phyloP scores from a whole-genome alignment of 208 protist genomes.

The Strigomonas culicis region DNA sequence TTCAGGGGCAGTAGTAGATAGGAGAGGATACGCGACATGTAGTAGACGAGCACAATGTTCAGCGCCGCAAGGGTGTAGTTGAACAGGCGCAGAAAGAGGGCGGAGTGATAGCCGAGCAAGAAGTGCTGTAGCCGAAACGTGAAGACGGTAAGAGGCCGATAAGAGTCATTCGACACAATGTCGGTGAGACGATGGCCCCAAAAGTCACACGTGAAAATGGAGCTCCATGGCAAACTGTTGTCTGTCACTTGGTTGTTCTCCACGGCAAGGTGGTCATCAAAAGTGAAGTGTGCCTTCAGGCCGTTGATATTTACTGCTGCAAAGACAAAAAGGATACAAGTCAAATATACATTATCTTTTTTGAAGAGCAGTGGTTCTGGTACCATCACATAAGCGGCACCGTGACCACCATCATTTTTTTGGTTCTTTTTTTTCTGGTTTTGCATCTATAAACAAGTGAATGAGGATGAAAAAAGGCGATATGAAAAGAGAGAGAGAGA shows the following conservation, averaged over 20 bases:
- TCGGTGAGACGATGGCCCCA: conserved; percentile 46
- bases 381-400: background rate
- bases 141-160: conserved; percentile 53
- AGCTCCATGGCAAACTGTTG: conserved; percentile 20
- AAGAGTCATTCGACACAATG: conserved; percentile 47
- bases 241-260: conserved; percentile 29
- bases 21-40: conserved; percentile 10
- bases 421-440: background rate
- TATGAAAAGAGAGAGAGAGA: background rate
- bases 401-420: background rate
- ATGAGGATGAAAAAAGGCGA: conserved; percentile 6
- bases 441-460: background rate
- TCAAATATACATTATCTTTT: background rate
- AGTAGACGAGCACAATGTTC: conserved; percentile 47
- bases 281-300: conserved; percentile 32
- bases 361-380: too few relatives aligned
- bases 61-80: conserved; percentile 40
- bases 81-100: conserved; percentile 27
- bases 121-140: conserved; percentile 62
- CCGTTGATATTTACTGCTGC: conserved; percentile 29
- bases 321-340: conserved; percentile 11
- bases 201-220: conserved; percentile 60
- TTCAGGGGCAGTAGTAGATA: too few relatives aligned
- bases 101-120: conserved; percentile 50
- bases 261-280: conserved; percentile 76